phyloP scores from a whole-genome alignment of 2,329 filamentous ascomycete genomes.

The Sclerotiophoma versabilis region DNA sequence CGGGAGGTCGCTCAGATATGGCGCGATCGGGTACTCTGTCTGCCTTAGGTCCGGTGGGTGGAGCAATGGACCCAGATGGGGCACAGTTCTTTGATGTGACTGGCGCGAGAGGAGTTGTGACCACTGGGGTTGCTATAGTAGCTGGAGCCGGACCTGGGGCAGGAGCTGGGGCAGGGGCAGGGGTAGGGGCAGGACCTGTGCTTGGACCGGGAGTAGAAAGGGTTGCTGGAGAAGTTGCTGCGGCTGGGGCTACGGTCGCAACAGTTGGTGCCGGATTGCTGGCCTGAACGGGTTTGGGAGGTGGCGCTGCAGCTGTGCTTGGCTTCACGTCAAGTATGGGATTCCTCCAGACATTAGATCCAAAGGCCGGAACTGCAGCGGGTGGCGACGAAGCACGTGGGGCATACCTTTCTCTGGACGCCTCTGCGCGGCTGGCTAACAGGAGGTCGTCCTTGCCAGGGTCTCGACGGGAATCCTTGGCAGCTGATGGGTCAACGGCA shows the following conservation, averaged over 20 bases:
- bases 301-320: constrained; percentile 27
- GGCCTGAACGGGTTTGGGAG: constrained; percentile 37
- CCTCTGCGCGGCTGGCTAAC: constrained; percentile 55
- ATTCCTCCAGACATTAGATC: constrained; percentile 54
- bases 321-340: constrained; percentile 47
- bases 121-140: constrained; percentile 27
- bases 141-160: constrained; percentile 18
- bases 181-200: constrained; percentile 35
- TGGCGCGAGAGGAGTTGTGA: constrained; percentile 30
- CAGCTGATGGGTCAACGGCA: constrained; percentile 40
- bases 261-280: constrained; percentile 24
- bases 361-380: constrained; percentile 65
- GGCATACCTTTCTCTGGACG: constrained; percentile 55
- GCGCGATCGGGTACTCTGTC: constrained; percentile 43
- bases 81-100: constrained; percentile 27
- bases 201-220: constrained; percentile 7
- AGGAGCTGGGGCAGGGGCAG: constrained; percentile 33
- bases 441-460: constrained; percentile 55
- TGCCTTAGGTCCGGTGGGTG: constrained; percentile 53
- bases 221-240: constrained; percentile 12
- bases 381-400: constrained; percentile 60
- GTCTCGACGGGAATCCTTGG: constrained; percentile 49
- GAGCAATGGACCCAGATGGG: constrained; percentile 26
- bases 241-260: constrained; percentile 31
- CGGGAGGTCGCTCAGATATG: constrained; percentile 32